Evolutionary conservation across 1,284 basidiomycete species (phyloP).

Genomic region (Cryptococcus maquisensis): DNA sequence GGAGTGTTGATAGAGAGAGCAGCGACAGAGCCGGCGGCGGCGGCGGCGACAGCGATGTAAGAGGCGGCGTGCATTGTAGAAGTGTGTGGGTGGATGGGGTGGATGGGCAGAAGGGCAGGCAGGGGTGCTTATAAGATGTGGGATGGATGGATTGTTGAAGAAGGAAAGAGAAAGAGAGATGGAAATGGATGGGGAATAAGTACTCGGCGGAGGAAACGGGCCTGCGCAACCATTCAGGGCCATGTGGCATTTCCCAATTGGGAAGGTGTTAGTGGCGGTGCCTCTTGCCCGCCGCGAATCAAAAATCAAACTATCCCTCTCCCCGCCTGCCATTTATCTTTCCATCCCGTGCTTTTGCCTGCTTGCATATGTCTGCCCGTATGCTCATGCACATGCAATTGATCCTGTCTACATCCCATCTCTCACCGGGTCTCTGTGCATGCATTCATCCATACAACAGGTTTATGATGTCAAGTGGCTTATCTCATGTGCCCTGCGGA

Average conservation of each 20-base stretch:
- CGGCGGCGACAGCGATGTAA: conserved; percentile 20
- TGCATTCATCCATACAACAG: neutral
- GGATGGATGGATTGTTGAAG: conserved; percentile 6
- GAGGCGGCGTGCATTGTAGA: conserved; percentile 30
- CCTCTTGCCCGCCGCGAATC: neutral
- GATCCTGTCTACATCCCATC: neutral
- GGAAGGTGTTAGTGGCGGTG: neutral
- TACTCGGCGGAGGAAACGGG: neutral
- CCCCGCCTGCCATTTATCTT: neutral
- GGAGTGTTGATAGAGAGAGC: conserved; percentile 38
- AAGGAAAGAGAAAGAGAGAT: conserved; percentile 6
- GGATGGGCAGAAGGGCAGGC: conserved; percentile 1
- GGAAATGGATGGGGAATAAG: conserved; percentile 6
- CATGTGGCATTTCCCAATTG: neutral
- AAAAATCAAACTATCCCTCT: neutral
- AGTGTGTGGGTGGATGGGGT: conserved; percentile 4
- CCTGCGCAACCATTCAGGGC: conserved; percentile 1
- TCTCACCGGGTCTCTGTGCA: neutral
- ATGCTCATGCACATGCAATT: neutral
- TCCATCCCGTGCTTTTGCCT: neutral
- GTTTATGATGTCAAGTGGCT: neutral
- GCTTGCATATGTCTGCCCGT: neutral
- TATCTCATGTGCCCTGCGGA: too few relatives aligned
- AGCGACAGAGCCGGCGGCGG: conserved; percentile 27
- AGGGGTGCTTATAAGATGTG: conserved; percentile 4